A percentile compares a stretch with the other conserved stretches of the same genome.
These are phyloP conservation scores for Pholiota microspora DNA, from an alignment of 768 basidiomycete genomes.

Conservation along the genomic window DNA sequence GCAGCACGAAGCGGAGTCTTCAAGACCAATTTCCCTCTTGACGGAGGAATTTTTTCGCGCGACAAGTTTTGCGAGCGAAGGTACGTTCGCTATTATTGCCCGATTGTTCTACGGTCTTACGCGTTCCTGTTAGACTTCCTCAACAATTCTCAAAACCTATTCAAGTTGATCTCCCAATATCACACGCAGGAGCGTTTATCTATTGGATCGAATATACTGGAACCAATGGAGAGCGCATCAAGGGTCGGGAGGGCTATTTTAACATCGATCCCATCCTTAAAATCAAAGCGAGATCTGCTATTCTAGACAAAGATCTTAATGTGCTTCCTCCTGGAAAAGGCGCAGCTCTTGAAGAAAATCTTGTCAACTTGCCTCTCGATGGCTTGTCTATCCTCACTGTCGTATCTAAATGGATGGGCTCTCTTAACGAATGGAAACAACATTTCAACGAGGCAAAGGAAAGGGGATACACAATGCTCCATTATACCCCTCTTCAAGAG, in stretches of 20 bases:
- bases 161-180: conserved; percentile 92
- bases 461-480: conserved; percentile 97
- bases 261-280: conserved; percentile 92
- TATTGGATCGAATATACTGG: conserved; percentile 94
- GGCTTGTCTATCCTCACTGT: conserved; percentile 87
- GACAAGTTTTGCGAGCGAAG: conserved; percentile 70
- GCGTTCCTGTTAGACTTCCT: conserved; percentile 57
- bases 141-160: conserved; percentile 88
- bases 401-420: conserved; percentile 98
- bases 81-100: conserved; percentile 43
- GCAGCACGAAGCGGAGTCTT: conserved; percentile 89
- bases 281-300: conserved; percentile 66
- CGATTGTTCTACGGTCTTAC: conserved; percentile 14
- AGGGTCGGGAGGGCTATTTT: conserved; percentile 91
- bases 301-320: conserved; percentile 56
- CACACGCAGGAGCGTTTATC: conserved; percentile 92
- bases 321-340: conserved; percentile 52
- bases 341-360: conserved; percentile 51
- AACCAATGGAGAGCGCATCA: conserved; percentile 58
- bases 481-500: conserved; percentile 94
- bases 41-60: conserved; percentile 83
- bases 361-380: conserved; percentile 77
- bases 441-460: conserved; percentile 83
- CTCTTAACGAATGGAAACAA: conserved; percentile 69
- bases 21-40: conserved; percentile 95